Evolutionary conservation across 2,329 filamentous ascomycete species (phyloP).

Genomic region (Phaeomoniella chlamydospora): DNA sequence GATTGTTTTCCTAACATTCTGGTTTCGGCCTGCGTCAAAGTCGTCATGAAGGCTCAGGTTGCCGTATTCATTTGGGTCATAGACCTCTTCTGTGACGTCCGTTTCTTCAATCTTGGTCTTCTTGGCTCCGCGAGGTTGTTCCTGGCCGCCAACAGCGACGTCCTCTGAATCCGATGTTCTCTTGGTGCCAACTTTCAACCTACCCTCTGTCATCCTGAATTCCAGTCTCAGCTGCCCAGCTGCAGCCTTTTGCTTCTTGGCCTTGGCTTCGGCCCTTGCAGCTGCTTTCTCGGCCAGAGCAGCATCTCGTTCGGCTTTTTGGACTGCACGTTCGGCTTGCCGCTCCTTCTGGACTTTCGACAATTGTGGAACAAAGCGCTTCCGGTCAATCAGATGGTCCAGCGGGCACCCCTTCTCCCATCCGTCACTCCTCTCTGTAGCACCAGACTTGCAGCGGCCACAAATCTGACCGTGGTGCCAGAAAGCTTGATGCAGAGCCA

Average conservation of each 20-base stretch:
- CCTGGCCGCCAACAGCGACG: neutral
- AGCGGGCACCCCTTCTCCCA: neutral
- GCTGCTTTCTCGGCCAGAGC: neutral
- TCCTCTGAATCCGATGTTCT: neutral
- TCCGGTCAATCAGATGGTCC: neutral
- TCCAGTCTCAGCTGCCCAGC: neutral
- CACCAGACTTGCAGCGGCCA: neutral
- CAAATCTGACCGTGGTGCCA: conserved; percentile 49
- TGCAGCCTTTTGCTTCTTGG: neutral
- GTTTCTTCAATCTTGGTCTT: neutral
- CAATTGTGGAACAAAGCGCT: neutral
- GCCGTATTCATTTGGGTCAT: neutral
- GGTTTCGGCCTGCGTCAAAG: neutral
- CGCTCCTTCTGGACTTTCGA: neutral
- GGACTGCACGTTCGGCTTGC: neutral
- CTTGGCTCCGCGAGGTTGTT: neutral
- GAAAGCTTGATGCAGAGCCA: conserved; percentile 46
- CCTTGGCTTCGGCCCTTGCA: neutral
- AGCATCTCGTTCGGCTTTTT: neutral
- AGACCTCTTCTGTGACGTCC: neutral
- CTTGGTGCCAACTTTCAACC: neutral
- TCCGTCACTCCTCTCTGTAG: neutral
- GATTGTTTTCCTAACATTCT: neutral
- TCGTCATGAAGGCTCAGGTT: neutral
- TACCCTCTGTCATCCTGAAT: neutral